Percentiles rank a stretch among this genome's conserved stretches.
Evolutionary conservation across 495 filamentous ascomycete genomes (phyloP).

Genomic region (Trichoderma gamsii): DNA sequence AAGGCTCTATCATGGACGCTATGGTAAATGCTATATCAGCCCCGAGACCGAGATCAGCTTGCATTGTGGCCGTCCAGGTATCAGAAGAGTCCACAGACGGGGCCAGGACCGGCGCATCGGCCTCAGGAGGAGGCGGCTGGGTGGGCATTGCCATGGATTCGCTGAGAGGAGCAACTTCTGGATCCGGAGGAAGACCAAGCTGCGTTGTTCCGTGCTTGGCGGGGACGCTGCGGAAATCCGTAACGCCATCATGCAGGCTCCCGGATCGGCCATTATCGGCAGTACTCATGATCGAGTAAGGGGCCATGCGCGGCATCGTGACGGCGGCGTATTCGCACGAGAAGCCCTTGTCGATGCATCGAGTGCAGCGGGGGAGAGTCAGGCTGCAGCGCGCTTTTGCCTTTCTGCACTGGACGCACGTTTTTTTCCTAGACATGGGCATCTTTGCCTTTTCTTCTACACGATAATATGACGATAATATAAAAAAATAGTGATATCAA

Average conservation of each 20-base stretch:
- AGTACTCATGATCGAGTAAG: not conserved
- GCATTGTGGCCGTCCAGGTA: not conserved
- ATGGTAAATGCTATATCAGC: not conserved
- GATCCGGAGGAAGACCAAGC: too few species aligned
- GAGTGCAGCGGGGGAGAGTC: constrained; percentile 8
- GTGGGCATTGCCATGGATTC: too few species aligned
- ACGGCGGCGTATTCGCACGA: not conserved
- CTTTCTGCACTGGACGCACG: constrained; percentile 7
- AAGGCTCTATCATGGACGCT: not conserved
- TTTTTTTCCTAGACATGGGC: constrained; percentile 14
- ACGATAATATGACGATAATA: not conserved
- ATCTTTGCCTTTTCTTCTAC: not conserved
- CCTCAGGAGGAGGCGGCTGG: too few species aligned
- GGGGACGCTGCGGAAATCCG: not conserved
- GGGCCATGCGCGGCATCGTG: not conserved
- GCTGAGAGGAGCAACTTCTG: too few species aligned
- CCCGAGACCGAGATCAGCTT: not conserved
- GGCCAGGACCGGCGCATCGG: not conserved
- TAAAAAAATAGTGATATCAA: not conserved
- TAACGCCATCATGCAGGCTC: not conserved
- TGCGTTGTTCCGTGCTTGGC: not conserved
- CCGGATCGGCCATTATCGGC: not conserved
- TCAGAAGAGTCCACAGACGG: not conserved
- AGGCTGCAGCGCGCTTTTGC: constrained; percentile 15
- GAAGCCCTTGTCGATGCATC: not conserved